phyloP scores from a whole-genome alignment of 257 asterid species.

The Solanum appendiculatum region DNA sequence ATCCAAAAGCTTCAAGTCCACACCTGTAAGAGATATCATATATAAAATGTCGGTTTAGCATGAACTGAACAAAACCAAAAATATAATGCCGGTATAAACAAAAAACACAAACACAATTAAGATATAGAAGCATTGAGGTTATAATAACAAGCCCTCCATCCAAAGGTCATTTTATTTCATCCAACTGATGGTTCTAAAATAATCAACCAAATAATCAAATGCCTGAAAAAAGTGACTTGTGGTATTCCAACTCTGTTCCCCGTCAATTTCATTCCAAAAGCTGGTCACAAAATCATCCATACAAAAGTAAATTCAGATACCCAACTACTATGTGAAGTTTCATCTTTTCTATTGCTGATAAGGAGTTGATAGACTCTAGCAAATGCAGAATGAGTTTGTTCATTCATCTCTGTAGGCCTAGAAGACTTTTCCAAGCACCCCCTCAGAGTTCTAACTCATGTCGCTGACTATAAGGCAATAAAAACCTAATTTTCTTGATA shows the following conservation, averaged over 20 bases:
- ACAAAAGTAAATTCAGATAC: not conserved
- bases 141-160: not conserved
- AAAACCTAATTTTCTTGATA: not conserved
- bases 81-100: not conserved
- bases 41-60: not conserved
- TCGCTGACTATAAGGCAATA: not conserved
- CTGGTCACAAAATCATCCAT: not conserved
- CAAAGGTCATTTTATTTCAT: not conserved
- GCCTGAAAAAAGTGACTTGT: not conserved
- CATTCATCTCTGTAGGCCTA: not conserved
- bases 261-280: not conserved
- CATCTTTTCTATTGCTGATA: not conserved
- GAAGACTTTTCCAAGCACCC: not conserved
- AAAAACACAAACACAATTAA: not conserved
- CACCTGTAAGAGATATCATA: conserved; percentile 32
- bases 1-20: conserved; percentile 57
- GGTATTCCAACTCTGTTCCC: not conserved
- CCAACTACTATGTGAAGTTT: not conserved
- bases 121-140: not conserved
- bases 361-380: not conserved
- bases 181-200: not conserved
- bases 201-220: not conserved
- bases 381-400: not conserved
- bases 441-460: not conserved
- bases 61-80: not conserved